Evolutionary conservation across 2,329 filamentous ascomycete species (phyloP).

Genomic region (Coleophoma eucalyptorum): DNA sequence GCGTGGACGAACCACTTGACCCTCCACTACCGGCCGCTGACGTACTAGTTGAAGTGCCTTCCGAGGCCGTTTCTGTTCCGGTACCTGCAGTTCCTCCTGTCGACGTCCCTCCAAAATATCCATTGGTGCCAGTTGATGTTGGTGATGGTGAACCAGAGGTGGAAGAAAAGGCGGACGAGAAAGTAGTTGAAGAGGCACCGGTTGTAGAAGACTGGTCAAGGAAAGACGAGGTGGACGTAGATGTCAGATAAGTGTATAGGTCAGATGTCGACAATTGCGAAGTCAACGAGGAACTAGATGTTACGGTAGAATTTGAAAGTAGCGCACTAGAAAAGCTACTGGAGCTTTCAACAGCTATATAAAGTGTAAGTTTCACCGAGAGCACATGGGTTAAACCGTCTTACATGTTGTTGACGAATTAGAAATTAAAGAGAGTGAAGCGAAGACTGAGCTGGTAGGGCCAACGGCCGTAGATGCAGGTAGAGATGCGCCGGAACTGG

Average conservation of each 20-base stretch:
- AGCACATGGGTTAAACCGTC: not conserved
- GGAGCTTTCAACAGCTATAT: conserved; percentile 25
- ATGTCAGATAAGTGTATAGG: conserved; percentile 1
- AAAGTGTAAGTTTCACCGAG: too few relatives aligned
- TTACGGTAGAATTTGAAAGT: not conserved
- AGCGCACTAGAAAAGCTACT: conserved; percentile 11
- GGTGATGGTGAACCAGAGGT: conserved; percentile 3
- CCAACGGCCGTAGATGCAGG: conserved; percentile 15
- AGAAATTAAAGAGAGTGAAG: conserved; percentile 20
- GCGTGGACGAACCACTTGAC: conserved; percentile 6
- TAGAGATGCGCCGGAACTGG: not conserved
- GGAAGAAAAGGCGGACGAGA: conserved; percentile 3
- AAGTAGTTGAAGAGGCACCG: not conserved
- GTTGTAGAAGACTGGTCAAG: conserved; percentile 3
- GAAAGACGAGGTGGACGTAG: conserved; percentile 2
- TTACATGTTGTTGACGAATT: conserved; percentile 25
- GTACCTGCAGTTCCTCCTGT: conserved; percentile 4
- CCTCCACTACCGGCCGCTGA: conserved; percentile 12
- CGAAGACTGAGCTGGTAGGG: conserved; percentile 18
- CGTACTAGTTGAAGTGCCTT: conserved; percentile 12
- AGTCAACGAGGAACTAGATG: conserved; percentile 8
- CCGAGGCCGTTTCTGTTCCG: conserved; percentile 6
- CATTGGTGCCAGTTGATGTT: conserved; percentile 4
- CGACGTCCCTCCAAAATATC: not conserved
- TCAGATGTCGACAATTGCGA: conserved; percentile 9